Evolutionary conservation across 2,329 filamentous ascomycete genomes (phyloP).

Genomic region (Sordariomycetes sp.): DNA sequence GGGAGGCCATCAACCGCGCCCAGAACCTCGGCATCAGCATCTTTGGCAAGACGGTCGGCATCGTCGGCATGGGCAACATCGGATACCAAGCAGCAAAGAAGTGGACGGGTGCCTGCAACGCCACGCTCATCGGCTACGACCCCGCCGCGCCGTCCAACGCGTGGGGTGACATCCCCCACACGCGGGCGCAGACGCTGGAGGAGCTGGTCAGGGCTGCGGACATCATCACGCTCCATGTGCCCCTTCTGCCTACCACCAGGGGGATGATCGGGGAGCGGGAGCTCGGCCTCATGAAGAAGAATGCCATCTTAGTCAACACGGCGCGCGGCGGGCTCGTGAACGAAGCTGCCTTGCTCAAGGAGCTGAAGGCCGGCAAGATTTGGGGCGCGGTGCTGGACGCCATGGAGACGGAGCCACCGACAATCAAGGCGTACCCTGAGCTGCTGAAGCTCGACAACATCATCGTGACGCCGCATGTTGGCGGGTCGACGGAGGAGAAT

Average conservation of each 20-base stretch:
- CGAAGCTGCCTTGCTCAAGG: constrained; percentile 22
- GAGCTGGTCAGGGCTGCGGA: constrained; percentile 18
- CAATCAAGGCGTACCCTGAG: constrained; percentile 15
- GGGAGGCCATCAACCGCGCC: constrained; percentile 20
- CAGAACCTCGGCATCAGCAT: constrained; percentile 24
- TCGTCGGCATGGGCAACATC: constrained; percentile 25
- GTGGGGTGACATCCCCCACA: constrained; percentile 17
- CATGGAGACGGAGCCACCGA: constrained; percentile 16
- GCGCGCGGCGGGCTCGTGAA: constrained; percentile 24
- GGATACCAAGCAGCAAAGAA: constrained; percentile 18
- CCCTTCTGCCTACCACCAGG: constrained; percentile 16
- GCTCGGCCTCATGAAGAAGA: constrained; percentile 9
- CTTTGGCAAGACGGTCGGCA: constrained; percentile 17
- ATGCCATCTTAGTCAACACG: constrained; percentile 16
- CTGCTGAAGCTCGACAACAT: constrained; percentile 19
- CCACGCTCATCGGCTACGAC: constrained; percentile 19
- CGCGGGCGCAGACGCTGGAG: constrained; percentile 10
- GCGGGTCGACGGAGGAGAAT: constrained; percentile 24
- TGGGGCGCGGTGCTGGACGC: constrained; percentile 26
- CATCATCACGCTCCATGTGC: constrained; percentile 22
- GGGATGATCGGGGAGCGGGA: constrained; percentile 16
- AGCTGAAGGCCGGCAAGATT: constrained; percentile 16
- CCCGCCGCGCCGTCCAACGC: constrained; percentile 15
- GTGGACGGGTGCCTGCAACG: constrained; percentile 18
- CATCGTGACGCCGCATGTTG: constrained; percentile 30